These are phyloP conservation scores for Zasmidium cellare DNA, from an alignment of 2,329 filamentous ascomycete genomes.

Conservation along the genomic window DNA sequence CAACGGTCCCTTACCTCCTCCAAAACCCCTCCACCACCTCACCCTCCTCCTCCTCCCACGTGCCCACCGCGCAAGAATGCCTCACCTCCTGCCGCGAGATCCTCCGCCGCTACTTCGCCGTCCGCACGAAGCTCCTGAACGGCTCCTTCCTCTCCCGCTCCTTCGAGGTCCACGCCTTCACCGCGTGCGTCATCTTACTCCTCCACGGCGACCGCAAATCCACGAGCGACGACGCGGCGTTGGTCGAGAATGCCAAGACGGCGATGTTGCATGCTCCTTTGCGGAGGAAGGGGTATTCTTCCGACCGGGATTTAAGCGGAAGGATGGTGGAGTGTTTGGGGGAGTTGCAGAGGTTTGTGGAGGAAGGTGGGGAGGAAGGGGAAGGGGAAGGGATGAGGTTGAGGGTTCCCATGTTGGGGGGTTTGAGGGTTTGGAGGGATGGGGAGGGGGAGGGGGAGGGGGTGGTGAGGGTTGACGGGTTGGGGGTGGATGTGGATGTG, in stretches of 20 bases:
- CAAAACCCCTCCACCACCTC: no score
- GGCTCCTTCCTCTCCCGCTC: conserved; percentile 4
- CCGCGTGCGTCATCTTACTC: conserved; percentile 5
- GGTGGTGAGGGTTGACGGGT: background rate
- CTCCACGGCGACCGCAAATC: background rate
- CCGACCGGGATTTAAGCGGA: background rate
- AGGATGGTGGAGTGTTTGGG: background rate
- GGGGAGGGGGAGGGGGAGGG: background rate
- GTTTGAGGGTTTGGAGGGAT: background rate
- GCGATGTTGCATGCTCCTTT: conserved; percentile 1
- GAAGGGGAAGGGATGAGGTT: background rate
- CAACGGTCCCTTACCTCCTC: conserved; percentile 4
- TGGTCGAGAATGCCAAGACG: conserved; percentile 10
- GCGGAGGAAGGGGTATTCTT: background rate
- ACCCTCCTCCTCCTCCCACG: no score
- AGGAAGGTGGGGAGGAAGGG: background rate
- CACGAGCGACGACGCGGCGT: background rate
- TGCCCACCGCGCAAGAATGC: conserved; percentile 1
- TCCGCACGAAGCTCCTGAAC: conserved; percentile 1
- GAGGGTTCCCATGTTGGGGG: background rate
- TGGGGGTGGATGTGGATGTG: background rate
- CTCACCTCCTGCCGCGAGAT: conserved; percentile 7
- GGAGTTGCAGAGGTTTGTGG: background rate
- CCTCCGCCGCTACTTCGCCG: conserved; percentile 4
- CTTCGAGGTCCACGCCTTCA: conserved; percentile 12